phyloP scores from a whole-genome alignment of 306 rosid species.

The Fragaria ananassa region DNA sequence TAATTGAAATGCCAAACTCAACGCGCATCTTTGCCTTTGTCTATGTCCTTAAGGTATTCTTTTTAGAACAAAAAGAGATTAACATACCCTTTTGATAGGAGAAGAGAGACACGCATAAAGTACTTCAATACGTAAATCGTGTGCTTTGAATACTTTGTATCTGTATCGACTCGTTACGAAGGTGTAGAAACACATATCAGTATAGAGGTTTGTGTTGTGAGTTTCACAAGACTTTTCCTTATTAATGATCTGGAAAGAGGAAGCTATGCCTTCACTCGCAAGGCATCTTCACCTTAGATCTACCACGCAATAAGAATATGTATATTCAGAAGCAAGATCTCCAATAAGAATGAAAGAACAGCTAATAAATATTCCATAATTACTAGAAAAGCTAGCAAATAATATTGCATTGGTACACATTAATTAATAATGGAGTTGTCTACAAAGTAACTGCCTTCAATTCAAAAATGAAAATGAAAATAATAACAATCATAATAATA shows the following conservation, averaged over 20 bases:
- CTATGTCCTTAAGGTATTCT: background rate
- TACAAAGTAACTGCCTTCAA: constrained; percentile 1
- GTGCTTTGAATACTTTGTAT: no score
- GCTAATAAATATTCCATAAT: background rate
- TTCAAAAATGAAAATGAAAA: background rate
- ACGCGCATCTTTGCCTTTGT: background rate
- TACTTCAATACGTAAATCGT: no score
- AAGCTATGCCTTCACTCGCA: background rate
- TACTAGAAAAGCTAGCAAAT: background rate
- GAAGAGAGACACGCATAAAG: no score
- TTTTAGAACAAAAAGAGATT: no score
- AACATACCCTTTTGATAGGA: no score
- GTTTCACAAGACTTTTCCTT: background rate
- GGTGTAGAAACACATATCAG: no score
- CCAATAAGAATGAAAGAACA: background rate
- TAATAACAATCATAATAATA: background rate
- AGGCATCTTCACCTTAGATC: background rate
- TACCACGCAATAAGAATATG: background rate
- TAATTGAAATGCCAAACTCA: background rate
- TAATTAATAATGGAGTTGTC: background rate
- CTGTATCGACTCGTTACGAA: no score
- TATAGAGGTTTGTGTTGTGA: background rate
- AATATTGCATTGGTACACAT: background rate
- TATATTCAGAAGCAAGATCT: background rate
- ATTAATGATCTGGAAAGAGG: background rate